phyloP scores from a whole-genome alignment of 768 basidiomycete genomes.

The Coprinellus aureogranulatus region DNA sequence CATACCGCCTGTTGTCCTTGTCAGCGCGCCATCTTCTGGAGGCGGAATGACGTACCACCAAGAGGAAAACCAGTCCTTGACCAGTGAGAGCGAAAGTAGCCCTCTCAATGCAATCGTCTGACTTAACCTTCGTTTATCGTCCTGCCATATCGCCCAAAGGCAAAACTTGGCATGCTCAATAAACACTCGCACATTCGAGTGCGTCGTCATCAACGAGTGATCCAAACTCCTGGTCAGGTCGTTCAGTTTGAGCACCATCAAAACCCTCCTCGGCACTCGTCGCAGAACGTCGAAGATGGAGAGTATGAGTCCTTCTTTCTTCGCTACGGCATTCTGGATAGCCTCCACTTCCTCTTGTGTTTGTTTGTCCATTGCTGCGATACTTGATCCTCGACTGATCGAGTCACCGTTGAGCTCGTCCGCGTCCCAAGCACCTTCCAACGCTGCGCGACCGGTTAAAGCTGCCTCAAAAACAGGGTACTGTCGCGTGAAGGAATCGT shows the following conservation, averaged over 20 bases:
- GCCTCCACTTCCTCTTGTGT: constrained; percentile 76
- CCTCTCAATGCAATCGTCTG: constrained; percentile 49
- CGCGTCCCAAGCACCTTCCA: constrained; percentile 61
- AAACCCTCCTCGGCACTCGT: constrained; percentile 75
- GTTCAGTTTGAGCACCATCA: constrained; percentile 85
- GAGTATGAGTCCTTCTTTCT: constrained; percentile 76
- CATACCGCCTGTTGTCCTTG: constrained; percentile 60
- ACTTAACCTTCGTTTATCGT: constrained; percentile 51
- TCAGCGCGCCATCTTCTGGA: too few species aligned
- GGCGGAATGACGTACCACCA: constrained; percentile 61
- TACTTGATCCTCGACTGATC: constrained; percentile 67
- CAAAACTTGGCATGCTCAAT: constrained; percentile 90
- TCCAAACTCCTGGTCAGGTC: constrained; percentile 87
- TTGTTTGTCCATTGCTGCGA: constrained; percentile 74
- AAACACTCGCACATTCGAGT: constrained; percentile 85
- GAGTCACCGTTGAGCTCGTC: constrained; percentile 27
- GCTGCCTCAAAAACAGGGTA: constrained; percentile 95
- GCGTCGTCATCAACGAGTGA: constrained; percentile 81
- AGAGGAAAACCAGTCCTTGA: constrained; percentile 49
- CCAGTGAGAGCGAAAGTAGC: constrained; percentile 45
- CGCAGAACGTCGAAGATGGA: constrained; percentile 88
- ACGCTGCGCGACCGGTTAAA: constrained; percentile 80
- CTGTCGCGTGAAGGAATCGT: too few species aligned
- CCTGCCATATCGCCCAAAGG: constrained; percentile 72
- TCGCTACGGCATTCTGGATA: constrained; percentile 78